A percentile compares a stretch with the other conserved stretches of the same genome.
phyloP scores from a whole-genome alignment of 805 yeast species.

The Wickerhamiella sorbophila region DNA sequence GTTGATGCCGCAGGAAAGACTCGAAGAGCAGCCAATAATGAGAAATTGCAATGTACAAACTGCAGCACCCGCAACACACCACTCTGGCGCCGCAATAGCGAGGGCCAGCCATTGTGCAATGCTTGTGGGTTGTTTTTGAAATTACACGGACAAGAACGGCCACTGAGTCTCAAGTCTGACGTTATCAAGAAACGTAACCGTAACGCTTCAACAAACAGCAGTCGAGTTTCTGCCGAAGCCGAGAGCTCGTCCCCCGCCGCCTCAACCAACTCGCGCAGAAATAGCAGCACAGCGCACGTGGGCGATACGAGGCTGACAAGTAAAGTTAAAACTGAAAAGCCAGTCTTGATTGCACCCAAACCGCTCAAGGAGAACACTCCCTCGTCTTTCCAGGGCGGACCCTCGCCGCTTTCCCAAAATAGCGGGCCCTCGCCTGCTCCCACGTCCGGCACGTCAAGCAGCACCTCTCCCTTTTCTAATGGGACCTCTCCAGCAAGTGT shows the following conservation, averaged over 20 bases:
- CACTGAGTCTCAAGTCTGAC: constrained; percentile 84
- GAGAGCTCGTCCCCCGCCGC: not conserved
- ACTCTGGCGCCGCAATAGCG: constrained; percentile 85
- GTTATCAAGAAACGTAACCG: constrained; percentile 89
- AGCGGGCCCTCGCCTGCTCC: not conserved
- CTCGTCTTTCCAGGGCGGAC: not conserved
- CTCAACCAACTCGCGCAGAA: not conserved
- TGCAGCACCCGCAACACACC: constrained; percentile 92
- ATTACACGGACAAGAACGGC: constrained; percentile 89
- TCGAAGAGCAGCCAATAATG: not conserved
- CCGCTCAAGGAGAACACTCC: constrained; percentile 9
- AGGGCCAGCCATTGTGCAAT: constrained; percentile 88
- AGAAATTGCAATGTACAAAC: constrained; percentile 47
- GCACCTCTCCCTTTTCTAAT: not conserved
- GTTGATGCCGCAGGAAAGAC: not conserved
- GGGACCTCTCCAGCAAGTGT: not conserved
- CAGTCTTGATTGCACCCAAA: constrained; percentile 17
- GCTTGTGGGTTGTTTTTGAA: constrained; percentile 93
- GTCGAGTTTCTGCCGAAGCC: constrained; percentile 2
- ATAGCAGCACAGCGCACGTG: not conserved
- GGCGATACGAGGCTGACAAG: too few species aligned
- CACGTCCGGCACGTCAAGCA: not conserved
- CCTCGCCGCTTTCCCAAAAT: not conserved
- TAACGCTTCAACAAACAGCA: constrained; percentile 8
- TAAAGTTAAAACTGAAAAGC: not conserved